Evolutionary conservation across 1,139 yeast species (phyloP), one percentile per base, ranked within the genome.

Genomic region (Kodamaea suecica): DNA sequence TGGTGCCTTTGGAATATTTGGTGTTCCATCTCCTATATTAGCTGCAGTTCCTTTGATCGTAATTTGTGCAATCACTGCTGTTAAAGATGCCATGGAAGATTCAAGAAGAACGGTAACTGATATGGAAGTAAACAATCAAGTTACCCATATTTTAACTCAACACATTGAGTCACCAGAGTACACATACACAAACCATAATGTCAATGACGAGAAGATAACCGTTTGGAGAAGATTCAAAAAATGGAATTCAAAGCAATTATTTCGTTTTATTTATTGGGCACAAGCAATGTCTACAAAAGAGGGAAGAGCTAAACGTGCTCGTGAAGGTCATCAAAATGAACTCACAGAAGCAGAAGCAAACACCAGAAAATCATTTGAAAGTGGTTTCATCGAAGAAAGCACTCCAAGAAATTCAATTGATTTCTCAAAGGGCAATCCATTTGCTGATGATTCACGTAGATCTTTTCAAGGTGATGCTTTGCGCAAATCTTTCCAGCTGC

Each of bases 151-250:
- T 19, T 53, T 75, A 27, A 38, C 44, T 3, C 61, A 57, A 38
- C 27, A 30, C 5, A 23, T 35, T 6, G 40, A 41, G 3, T 20
- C 33, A 10, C 26, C 30, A 8, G 38, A 33, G 6, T 48, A 35
- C 25, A 59, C 60, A 2, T 57, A 70, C 36, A 50, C 50, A 23
- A 76, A 76, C 49, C 48, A 53, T 12, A 76, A 76, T 45, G 67
- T 70, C 9, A 55, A 59, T 25, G 72, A 63, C 36, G 79, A 72
- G 42, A 69, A 67, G 40, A 63, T 78, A 4, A 74, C 82, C 0
- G 36, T 60, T 3, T 79, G 85, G 85, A 71, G 84, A 57, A 63
- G 57, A 41, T 78, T 77, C 57, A 79, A 79, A 46, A 78, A 83
- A 36, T 52, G 58, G 42, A 66, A 65, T 43, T 58, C 72, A 3